A percentile compares a stretch with the other conserved stretches of the same genome.
Conservation (phyloP, 2,329 filamentous ascomycete species). For the Neospermospora avenae region DNA sequence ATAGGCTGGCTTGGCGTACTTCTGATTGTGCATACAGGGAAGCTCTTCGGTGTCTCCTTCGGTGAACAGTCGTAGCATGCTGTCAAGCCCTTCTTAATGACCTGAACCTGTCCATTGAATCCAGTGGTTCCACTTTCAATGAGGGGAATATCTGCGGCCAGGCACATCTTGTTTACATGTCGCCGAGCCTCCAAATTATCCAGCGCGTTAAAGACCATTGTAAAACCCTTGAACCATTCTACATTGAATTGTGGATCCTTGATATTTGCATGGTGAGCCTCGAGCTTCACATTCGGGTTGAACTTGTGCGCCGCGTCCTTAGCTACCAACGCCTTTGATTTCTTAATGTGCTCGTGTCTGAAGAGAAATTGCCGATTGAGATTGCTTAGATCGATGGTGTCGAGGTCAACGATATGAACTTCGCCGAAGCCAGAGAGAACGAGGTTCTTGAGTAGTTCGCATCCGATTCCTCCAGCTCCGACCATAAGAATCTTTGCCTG, state of each 20-base stretch:
- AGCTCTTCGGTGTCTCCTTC: conserved; percentile 88
- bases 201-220: conserved; percentile 90
- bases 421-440: conserved; percentile 89
- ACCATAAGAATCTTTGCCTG: conserved; percentile 90
- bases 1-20: conserved; percentile 96
- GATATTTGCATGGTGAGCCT: conserved; percentile 91
- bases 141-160: conserved; percentile 84
- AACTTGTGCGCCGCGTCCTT: conserved; percentile 89
- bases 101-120: conserved; percentile 96
- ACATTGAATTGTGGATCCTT: conserved; percentile 85
- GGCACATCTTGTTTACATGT: conserved; percentile 96
- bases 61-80: conserved; percentile 95
- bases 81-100: conserved; percentile 87
- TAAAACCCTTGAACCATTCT: conserved; percentile 81
- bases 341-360: conserved; percentile 95
- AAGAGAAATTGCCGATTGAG: conserved; percentile 98
- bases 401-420: conserved; percentile 92
- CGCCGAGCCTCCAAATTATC: conserved; percentile 92
- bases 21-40: conserved; percentile 94
- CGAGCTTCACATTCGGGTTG: conserved; percentile 82
- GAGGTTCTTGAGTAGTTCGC: conserved; percentile 95
- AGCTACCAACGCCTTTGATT: conserved; percentile 89
- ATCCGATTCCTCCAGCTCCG: conserved; percentile 94
- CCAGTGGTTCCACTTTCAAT: conserved; percentile 97
- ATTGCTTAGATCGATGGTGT: conserved; percentile 97